Conservation (phyloP, 305 asterid genomes). For the Lippia alba region DNA sequence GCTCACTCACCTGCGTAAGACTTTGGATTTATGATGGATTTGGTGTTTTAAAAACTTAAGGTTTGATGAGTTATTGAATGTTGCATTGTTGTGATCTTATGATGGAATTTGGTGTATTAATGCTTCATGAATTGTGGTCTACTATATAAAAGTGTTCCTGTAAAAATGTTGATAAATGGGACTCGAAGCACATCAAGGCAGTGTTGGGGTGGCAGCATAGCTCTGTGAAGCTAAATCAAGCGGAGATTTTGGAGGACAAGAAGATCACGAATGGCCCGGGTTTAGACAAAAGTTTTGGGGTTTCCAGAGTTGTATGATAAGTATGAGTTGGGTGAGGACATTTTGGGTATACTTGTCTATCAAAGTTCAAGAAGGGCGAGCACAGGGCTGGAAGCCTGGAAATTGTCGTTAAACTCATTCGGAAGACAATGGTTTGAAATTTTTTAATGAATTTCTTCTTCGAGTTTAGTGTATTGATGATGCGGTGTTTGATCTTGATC, state of each 20-base stretch:
- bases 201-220: slow-evolving; percentile 74
- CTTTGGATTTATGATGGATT: too few species aligned
- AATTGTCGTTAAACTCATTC: slow-evolving; percentile 95
- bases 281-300: slow-evolving; percentile 80
- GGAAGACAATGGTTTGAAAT: slow-evolving; percentile 73
- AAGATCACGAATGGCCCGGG: slow-evolving; percentile 50
- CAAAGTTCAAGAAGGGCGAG: slow-evolving; percentile 91
- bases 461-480: slow-evolving; percentile 13
- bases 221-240: slow-evolving; percentile 69
- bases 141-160: too few species aligned
- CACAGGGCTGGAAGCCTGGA: slow-evolving; percentile 86
- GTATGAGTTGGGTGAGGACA: slow-evolving; percentile 98
- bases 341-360: slow-evolving; percentile 92
- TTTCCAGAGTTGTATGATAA: slow-evolving; percentile 71
- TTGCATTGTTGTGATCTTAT: too few species aligned
- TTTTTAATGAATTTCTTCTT: background rate
- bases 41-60: too few species aligned
- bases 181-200: slow-evolving; percentile 85
- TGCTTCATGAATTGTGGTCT: too few species aligned
- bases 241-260: slow-evolving; percentile 65
- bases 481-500: slow-evolving; percentile 32
- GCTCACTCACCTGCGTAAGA: slow-evolving; percentile 71
- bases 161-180: too few species aligned
- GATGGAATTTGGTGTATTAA: too few species aligned
- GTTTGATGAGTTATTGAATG: too few species aligned